Conservation (phyloP, 345 rosid genomes). For the Atalantia buxifolia region DNA sequence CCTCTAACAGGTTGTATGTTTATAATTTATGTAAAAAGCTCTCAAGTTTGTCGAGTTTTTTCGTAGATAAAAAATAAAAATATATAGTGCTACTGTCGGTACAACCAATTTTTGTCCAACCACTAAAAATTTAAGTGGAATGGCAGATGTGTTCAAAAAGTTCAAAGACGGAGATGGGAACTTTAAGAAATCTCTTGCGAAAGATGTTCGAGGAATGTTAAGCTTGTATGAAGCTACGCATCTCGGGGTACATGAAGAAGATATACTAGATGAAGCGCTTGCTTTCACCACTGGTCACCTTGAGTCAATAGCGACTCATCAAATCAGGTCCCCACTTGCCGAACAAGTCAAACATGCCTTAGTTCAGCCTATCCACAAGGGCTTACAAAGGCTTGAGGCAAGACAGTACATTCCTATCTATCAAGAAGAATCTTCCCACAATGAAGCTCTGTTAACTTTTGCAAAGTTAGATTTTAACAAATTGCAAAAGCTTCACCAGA, state of each 20-base stretch:
- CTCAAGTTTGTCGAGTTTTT: too few relatives aligned
- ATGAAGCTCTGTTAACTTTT: conserved; percentile 10
- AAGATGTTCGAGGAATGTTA: conserved; percentile 24
- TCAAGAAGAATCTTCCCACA: conserved; percentile 15
- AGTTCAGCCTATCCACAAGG: conserved; percentile 8
- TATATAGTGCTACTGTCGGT: too few relatives aligned
- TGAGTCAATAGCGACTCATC: background rate
- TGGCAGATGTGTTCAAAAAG: conserved; percentile 30
- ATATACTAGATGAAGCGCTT: conserved; percentile 33
- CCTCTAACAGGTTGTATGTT: too few relatives aligned
- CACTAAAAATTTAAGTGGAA: background rate
- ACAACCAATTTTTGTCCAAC: too few relatives aligned
- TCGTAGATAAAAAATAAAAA: too few relatives aligned
- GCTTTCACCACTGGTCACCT: conserved; percentile 29
- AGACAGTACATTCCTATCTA: conserved; percentile 26
- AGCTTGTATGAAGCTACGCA: conserved; percentile 42
- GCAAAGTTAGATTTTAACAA: conserved; percentile 33
- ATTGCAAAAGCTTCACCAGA: conserved; percentile 31
- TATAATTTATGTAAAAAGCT: too few relatives aligned
- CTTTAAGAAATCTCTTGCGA: background rate
- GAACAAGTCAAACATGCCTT: conserved; percentile 8
- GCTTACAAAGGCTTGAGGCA: conserved; percentile 21
- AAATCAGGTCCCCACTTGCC: background rate
- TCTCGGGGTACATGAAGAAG: conserved; percentile 29
- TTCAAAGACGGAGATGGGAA: conserved; percentile 18